Percentiles rank a stretch among this genome's conserved stretches.
Evolutionary conservation across 495 filamentous ascomycete species (phyloP).

Genomic region (Tuber umbilicatum): DNA sequence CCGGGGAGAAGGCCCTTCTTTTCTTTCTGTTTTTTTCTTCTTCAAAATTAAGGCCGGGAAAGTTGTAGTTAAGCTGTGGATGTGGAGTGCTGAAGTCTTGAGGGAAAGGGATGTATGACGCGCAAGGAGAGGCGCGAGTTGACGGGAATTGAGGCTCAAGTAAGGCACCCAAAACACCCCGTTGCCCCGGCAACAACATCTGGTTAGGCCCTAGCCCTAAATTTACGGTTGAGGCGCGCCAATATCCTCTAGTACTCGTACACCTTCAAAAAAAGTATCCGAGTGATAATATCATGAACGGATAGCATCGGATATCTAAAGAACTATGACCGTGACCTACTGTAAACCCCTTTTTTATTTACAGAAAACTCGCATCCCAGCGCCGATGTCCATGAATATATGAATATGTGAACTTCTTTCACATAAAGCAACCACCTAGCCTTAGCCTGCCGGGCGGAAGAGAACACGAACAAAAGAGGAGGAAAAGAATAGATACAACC

Average conservation of each 20-base stretch:
- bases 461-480: constrained; percentile 14
- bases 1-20: constrained; percentile 9
- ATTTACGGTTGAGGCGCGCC: neutral
- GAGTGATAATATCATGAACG: neutral
- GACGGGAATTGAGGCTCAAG: constrained; percentile 13
- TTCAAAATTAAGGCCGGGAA: neutral
- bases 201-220: neutral
- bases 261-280: neutral
- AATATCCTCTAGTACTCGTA: neutral
- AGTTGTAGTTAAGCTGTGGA: neutral
- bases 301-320: neutral
- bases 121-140: constrained; percentile 5
- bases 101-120: neutral
- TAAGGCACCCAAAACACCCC: constrained; percentile 9
- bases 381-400: neutral
- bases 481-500: neutral
- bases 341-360: neutral
- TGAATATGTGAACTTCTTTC: neutral
- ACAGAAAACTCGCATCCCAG: neutral
- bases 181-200: constrained; percentile 12
- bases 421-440: neutral
- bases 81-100: neutral
- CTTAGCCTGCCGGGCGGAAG: constrained; percentile 16
- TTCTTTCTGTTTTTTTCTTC: neutral
- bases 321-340: neutral